Evolutionary conservation across 352 stramenopile genomes (phyloP), one percentile per base, ranked within the genome.

Genomic region (Phytopythium litorale): DNA sequence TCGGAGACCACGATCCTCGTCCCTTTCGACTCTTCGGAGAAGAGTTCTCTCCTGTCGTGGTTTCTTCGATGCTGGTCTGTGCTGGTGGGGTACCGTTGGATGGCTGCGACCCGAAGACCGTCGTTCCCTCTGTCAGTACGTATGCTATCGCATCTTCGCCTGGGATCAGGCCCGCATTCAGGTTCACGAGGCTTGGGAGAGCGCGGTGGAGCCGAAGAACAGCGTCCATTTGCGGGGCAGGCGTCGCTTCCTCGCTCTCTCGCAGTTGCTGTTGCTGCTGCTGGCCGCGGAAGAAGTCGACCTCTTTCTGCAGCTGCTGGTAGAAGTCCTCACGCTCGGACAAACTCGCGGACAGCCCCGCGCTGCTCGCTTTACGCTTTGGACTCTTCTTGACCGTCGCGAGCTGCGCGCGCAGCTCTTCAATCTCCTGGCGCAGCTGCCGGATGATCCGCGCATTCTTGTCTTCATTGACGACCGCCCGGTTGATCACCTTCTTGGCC

Each of bases 401-500:
- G 8, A 94, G 67, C 33, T 92, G 73, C 0, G 54, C 50, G 23
- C 67, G 67, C 18, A 94, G 65, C 16, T 84, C 73, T 5, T 83
- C 67, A 18, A 93, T 88, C 66, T 94, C 82, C 45, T 93, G 67
- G 1, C 82, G 82, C 40, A 93, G 61, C 62, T 92, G 76, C 0
- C 86, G 84, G 49, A 94, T 93, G 18, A 92, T 84, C 13, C 73
- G 71, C 7, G 82, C 82, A 28, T 94, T 94, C 48, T 86, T 81
- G 58, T 94, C 86, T 71, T 94, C 86, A 42, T 94, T 93, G 33
- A 93, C 77, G 1, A 91, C 81, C 0, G 83, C 84, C 11, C 81
- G 76, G 46, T 94, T 94, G 65, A 93, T 88, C 58, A 93, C 84
- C 42, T 79, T 86, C 64, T 94, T 94, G 28, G 86, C 84, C 0